These are phyloP conservation scores for Pestalotiopsis fici DNA, from an alignment of 2,329 filamentous ascomycete species.

Conservation along the genomic window DNA sequence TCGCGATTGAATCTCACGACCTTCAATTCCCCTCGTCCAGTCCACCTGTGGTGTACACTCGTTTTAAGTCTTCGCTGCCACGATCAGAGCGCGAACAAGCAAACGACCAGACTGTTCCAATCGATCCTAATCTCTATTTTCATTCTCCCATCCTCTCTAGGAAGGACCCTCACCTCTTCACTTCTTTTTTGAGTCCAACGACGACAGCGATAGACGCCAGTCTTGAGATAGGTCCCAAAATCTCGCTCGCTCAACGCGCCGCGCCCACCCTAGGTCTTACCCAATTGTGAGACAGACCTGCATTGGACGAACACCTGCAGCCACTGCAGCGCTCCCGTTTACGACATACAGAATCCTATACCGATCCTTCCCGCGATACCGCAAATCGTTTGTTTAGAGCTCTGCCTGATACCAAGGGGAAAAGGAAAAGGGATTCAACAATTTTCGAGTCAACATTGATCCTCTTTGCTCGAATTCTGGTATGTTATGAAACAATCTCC, in stretches of 20 bases:
- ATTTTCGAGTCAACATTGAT: neutral
- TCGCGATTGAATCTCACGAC: neutral
- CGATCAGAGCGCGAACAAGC: neutral
- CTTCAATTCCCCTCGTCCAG: neutral
- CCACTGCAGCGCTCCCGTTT: neutral
- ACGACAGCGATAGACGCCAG: neutral
- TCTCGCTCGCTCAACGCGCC: neutral
- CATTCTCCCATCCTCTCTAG: neutral
- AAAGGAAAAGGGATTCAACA: neutral
- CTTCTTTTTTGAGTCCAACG: neutral
- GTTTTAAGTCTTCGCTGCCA: neutral
- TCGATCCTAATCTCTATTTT: neutral
- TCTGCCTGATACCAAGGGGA: too few relatives aligned
- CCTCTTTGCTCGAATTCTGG: neutral
- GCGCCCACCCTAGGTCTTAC: neutral
- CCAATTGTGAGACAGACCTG: neutral
- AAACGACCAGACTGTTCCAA: neutral
- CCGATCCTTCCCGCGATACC: neutral
- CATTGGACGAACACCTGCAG: neutral
- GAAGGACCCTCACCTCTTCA: neutral
- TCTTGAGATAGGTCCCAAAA: neutral
- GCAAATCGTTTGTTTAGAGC: neutral
- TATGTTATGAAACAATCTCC: neutral
- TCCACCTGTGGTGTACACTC: neutral
- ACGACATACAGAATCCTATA: neutral